Evolutionary conservation across 2,329 filamentous ascomycete genomes (phyloP), one percentile per base, ranked within the genome.

Genomic region (Plectosphaerella plurivora): DNA sequence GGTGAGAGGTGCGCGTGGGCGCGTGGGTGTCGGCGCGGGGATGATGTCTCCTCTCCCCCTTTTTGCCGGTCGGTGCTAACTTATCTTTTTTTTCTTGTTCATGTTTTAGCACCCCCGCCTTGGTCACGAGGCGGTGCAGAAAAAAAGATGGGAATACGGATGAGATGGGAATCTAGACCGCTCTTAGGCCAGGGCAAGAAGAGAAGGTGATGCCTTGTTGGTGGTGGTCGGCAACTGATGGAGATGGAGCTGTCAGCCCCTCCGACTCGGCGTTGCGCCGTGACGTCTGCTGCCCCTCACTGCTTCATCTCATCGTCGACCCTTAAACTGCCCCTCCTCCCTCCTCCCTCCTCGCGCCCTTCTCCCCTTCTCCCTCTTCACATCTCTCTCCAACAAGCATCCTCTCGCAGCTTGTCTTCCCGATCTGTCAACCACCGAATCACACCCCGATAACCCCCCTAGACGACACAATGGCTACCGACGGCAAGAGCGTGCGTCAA

Each of bases 401-500:
- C 16, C 15, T 33, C 28, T 12, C 28, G 11, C 5, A 33, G 28
- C 28, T 33, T 12, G 8, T 33, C 28, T 33, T 22, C 22, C 37
- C 37, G 37, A 15, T 3, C 8, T 16, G 18, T 16, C 37, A 5
- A 14, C n/a, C 37, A 2, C 37, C 37, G 18, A 41, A 15, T n/a
- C 12, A 41, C 8, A 33, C 44, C 37, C 25, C 24, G 18, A 47
- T 47, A 50, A 18, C 45, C 47, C 37, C 24, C 24, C 33, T 24
- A 28, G n/a, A 22, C 28, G 11, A 10, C 50, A 51, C 49, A 49
- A 57, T 57, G 55, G 53, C 55, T 44, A 57, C 44, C 18, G 52
- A 56, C 33, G 54, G 54, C 50, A 54, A 56, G 53, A 56, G 54
- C 54, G 54, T 56, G 45, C 14, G 52, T 50, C 8, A n/a, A 18